Evolutionary conservation across 768 basidiomycete species (phyloP).

Genomic region (Butyriboletus loyo): DNA sequence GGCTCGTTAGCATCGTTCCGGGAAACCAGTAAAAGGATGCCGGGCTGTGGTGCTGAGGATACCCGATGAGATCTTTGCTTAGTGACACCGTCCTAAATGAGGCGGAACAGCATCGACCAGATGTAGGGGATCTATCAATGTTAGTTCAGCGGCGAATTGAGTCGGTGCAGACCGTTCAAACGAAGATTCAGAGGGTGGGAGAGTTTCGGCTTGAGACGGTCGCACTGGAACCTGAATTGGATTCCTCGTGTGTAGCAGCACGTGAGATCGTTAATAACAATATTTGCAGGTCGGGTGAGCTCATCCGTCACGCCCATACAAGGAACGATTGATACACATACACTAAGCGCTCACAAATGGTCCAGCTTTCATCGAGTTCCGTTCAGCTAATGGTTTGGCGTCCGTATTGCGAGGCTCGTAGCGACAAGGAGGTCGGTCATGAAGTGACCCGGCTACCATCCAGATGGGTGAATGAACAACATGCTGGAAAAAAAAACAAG

Average conservation of each 20-base stretch:
- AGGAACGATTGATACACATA: neutral
- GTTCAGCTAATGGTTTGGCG: slow-evolving; percentile 14
- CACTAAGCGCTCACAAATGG: neutral
- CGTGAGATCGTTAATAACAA: neutral
- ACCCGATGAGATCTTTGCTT: neutral
- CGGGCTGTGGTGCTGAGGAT: neutral
- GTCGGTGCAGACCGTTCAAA: neutral
- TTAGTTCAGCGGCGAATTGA: neutral
- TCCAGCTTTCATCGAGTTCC: neutral
- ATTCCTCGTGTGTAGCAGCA: neutral
- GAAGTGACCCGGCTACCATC: slow-evolving; percentile 19
- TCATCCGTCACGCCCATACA: neutral
- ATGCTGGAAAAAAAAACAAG: neutral
- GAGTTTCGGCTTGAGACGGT: neutral
- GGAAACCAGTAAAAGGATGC: neutral
- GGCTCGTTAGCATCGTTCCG: neutral
- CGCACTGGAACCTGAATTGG: neutral
- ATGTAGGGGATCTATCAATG: neutral
- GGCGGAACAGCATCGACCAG: neutral
- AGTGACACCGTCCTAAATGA: neutral
- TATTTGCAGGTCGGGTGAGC: neutral
- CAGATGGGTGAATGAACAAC: neutral
- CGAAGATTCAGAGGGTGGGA: neutral
- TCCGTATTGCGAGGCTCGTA: slow-evolving; percentile 26
- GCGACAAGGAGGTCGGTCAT: slow-evolving; percentile 30